Conservation (phyloP, 2,329 filamentous ascomycete genomes). For the Penicillium freii region DNA sequence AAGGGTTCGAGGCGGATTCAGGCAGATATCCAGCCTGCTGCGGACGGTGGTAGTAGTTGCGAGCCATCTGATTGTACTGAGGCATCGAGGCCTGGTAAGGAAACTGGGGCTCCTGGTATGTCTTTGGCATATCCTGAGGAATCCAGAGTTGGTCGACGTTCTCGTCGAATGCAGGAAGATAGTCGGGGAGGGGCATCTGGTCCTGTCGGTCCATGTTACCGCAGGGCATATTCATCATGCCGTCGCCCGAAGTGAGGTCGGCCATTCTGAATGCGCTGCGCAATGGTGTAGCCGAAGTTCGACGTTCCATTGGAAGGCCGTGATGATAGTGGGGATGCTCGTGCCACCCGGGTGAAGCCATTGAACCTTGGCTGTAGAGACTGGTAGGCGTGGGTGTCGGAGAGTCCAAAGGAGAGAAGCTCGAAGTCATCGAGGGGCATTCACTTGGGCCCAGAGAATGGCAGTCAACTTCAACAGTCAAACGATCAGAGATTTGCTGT, state of each 20-base stretch:
- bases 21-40: conserved; percentile 36
- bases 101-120: conserved; percentile 34
- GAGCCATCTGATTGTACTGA: conserved; percentile 37
- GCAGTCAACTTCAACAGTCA: conserved; percentile 41
- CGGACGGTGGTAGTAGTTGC: conserved; percentile 36
- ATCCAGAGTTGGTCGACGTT: conserved; percentile 41
- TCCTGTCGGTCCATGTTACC: conserved; percentile 37
- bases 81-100: conserved; percentile 36
- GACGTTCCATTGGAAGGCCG: conserved; percentile 29
- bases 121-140: conserved; percentile 37
- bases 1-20: conserved; percentile 40
- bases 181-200: conserved; percentile 36
- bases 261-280: conserved; percentile 38
- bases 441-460: conserved; percentile 40
- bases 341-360: conserved; percentile 40
- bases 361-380: conserved; percentile 39
- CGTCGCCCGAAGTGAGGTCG: conserved; percentile 35
- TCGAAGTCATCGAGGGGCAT: conserved; percentile 42
- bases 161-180: conserved; percentile 39
- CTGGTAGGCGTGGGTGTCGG: conserved; percentile 42
- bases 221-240: conserved; percentile 35
- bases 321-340: conserved; percentile 33
- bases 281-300: conserved; percentile 32
- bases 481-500: conserved; percentile 36
- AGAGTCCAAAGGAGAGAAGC: conserved; percentile 42